phyloP scores from a whole-genome alignment of 306 rosid species.

The Mucuna pruriens region DNA sequence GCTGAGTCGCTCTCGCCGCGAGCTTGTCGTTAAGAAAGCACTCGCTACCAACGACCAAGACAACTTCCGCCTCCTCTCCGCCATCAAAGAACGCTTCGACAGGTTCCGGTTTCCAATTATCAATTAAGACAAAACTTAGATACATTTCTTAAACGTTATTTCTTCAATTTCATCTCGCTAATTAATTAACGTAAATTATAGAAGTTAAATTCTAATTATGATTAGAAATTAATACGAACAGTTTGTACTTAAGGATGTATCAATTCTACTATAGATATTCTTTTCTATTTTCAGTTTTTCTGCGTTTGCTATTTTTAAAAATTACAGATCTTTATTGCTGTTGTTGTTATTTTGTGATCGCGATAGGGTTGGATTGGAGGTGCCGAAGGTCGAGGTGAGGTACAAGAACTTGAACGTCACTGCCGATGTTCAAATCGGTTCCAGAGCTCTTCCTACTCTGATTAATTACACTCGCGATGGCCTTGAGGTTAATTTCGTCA shows the following conservation, averaged over 20 bases:
- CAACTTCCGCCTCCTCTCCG: conserved; percentile 65
- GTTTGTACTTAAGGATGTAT: too few relatives aligned
- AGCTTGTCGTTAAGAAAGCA: conserved; percentile 72
- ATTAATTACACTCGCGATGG: conserved; percentile 56
- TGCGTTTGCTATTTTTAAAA: neutral
- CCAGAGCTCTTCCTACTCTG: conserved; percentile 83
- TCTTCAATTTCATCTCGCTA: too few relatives aligned
- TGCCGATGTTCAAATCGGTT: conserved; percentile 70
- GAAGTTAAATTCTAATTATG: too few relatives aligned
- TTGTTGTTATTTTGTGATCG: conserved; percentile 6
- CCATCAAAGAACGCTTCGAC: conserved; percentile 74
- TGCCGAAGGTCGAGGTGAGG: conserved; percentile 72
- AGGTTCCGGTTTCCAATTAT: conserved; percentile 23
- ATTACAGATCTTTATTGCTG: neutral
- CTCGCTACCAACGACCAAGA: conserved; percentile 81
- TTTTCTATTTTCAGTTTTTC: neutral
- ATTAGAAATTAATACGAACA: too few relatives aligned
- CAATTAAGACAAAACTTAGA: too few relatives aligned
- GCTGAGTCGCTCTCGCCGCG: conserved; percentile 58
- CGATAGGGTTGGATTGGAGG: conserved; percentile 66
- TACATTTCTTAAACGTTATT: too few relatives aligned
- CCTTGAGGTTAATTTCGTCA: conserved; percentile 57
- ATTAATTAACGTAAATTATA: too few relatives aligned
- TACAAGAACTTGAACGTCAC: conserved; percentile 57
- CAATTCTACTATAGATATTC: too few relatives aligned